phyloP scores from a whole-genome alignment of 176 grass and related monocot genomes.

The Pontederia crassipes region DNA sequence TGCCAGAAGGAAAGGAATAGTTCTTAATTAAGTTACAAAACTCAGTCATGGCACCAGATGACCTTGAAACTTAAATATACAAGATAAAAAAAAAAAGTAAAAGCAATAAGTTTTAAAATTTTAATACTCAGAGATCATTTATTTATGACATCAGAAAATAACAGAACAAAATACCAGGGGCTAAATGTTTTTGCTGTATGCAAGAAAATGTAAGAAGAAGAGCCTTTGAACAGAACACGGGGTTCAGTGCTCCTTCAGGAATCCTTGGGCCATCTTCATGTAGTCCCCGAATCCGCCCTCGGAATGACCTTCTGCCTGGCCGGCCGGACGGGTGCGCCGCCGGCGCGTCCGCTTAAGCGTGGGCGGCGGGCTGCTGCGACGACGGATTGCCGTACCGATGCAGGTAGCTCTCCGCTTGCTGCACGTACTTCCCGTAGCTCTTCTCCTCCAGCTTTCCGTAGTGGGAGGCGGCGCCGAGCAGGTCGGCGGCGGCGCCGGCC shows the following conservation, averaged over 20 bases:
- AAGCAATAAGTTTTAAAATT: no score
- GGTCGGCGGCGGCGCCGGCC: conserved; percentile 48
- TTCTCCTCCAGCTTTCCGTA: conserved; percentile 76
- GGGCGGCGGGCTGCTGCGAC: background rate
- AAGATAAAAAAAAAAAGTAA: no score
- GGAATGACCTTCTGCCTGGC: background rate
- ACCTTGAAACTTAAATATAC: no score
- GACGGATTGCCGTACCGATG: conserved; percentile 26
- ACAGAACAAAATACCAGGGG: no score
- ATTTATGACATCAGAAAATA: no score
- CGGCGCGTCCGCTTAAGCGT: background rate
- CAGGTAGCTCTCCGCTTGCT: conserved; percentile 79
- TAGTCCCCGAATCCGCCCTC: conserved; percentile 21
- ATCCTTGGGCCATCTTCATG: conserved; percentile 27
- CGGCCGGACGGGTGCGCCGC: conserved; percentile 1
- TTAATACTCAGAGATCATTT: no score
- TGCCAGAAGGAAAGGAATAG: no score
- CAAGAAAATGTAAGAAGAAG: background rate
- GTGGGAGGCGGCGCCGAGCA: conserved; percentile 65
- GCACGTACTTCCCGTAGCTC: conserved; percentile 45
- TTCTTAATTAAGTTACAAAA: no score
- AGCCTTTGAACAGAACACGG: background rate
- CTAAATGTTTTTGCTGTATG: no score
- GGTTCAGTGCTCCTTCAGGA: conserved; percentile 6
- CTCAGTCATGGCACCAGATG: no score